Conservation (phyloP, 768 basidiomycete species). For the Megacollybia marginata region DNA sequence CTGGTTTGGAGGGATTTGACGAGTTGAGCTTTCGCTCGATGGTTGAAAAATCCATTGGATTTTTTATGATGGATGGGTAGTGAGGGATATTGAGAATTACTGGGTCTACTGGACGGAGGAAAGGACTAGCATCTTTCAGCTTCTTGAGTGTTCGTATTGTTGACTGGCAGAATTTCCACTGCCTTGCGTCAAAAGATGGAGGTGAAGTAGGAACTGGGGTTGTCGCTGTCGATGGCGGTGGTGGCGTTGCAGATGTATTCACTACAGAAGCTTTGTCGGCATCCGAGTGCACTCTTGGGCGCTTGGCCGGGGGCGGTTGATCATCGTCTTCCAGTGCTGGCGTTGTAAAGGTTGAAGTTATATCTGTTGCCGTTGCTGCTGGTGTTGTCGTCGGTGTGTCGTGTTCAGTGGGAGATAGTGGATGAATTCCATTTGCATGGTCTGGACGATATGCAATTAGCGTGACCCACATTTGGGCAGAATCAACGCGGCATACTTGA, state of each 20-base stretch:
- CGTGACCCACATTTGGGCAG: conserved; percentile 13
- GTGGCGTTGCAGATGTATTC: conserved; percentile 77
- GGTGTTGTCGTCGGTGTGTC: conserved; percentile 37
- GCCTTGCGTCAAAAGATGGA: conserved; percentile 52
- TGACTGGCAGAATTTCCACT: conserved; percentile 74
- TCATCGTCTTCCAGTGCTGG: conserved; percentile 40
- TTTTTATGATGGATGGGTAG: conserved; percentile 79
- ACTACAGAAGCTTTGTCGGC: conserved; percentile 66
- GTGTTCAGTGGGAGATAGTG: conserved; percentile 16
- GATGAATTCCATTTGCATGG: conserved; percentile 34
- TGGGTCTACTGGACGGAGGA: conserved; percentile 83
- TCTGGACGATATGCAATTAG: conserved; percentile 28
- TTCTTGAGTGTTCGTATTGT: conserved; percentile 81
- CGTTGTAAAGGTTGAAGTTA: conserved; percentile 25
- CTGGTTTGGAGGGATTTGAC: conserved; percentile 75
- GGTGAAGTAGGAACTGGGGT: conserved; percentile 31
- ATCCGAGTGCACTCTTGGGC: conserved; percentile 70
- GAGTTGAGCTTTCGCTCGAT: conserved; percentile 81
- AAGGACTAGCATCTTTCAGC: conserved; percentile 74
- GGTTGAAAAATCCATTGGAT: conserved; percentile 92
- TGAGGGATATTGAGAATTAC: conserved; percentile 81
- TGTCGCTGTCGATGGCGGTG: conserved; percentile 47
- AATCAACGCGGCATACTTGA: conserved; percentile 35
- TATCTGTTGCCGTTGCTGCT: conserved; percentile 30
- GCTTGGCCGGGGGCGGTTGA: conserved; percentile 76